Evolutionary conservation across 2,329 filamentous ascomycete species (phyloP).

Genomic region (Phialocephala sp.): DNA sequence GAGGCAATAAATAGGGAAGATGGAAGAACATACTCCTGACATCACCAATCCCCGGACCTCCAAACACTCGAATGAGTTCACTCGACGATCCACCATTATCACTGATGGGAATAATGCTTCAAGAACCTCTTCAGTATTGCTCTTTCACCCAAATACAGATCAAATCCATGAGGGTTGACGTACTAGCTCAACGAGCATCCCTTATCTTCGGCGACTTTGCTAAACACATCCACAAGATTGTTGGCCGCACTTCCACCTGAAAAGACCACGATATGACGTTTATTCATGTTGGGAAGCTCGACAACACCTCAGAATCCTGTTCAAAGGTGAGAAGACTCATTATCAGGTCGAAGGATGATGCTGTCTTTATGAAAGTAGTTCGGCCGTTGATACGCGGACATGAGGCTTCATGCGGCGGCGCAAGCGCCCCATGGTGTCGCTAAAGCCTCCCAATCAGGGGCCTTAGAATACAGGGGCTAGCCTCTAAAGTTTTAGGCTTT

Average conservation of each 20-base stretch:
- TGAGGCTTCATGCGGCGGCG: background rate
- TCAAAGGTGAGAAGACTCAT: background rate
- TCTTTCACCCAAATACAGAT: background rate
- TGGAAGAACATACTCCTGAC: slow-evolving; percentile 64
- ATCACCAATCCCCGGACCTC: slow-evolving; percentile 85
- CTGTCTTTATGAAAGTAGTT: background rate
- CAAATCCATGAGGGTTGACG: slow-evolving; percentile 15
- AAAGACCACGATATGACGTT: slow-evolving; percentile 71
- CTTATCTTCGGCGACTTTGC: slow-evolving; percentile 50
- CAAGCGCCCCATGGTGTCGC: no score
- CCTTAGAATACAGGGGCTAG: no score
- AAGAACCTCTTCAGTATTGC: slow-evolving; percentile 59
- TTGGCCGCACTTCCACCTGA: slow-evolving; percentile 95
- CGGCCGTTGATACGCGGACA: slow-evolving; percentile 3
- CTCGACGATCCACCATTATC: slow-evolving; percentile 96
- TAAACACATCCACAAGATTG: slow-evolving; percentile 90
- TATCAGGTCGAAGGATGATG: background rate
- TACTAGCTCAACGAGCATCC: slow-evolving; percentile 43
- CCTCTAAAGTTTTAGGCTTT: no score
- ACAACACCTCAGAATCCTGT: background rate
- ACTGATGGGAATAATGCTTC: slow-evolving; percentile 83
- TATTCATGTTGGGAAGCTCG: slow-evolving; percentile 17
- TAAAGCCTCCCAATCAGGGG: no score
- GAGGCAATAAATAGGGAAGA: background rate
- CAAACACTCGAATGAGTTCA: slow-evolving; percentile 92